Conservation (phyloP, 176 grass and related monocot species). For the Areca catechu region DNA sequence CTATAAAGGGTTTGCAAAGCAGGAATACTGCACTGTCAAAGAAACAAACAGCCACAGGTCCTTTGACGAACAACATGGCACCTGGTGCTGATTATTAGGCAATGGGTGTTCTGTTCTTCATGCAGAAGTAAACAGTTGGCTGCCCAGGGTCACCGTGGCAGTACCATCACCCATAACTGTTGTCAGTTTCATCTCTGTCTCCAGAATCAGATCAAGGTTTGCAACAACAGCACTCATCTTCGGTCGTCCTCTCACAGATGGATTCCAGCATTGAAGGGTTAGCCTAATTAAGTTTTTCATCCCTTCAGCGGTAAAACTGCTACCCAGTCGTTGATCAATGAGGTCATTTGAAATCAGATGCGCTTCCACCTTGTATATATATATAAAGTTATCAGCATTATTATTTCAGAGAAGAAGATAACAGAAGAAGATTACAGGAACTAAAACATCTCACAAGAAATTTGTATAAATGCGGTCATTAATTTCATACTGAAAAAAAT, state of each 20-base stretch:
- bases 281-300: conserved; percentile 66
- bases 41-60: no score
- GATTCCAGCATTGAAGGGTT: conserved; percentile 53
- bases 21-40: no score
- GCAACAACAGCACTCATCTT: conserved; percentile 54
- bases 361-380: conserved; percentile 40
- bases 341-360: conserved; percentile 35
- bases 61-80: no score
- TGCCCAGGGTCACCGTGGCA: conserved; percentile 83
- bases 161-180: conserved; percentile 95
- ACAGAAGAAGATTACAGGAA: no score
- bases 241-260: conserved; percentile 47
- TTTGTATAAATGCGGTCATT: no score
- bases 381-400: no score
- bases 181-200: conserved; percentile 88
- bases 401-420: no score
- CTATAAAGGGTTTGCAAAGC: no score
- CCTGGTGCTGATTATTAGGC: neutral
- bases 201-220: conserved; percentile 70
- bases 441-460: no score
- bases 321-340: conserved; percentile 47
- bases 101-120: conserved; percentile 10
- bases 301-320: conserved; percentile 76
- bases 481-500: no score
- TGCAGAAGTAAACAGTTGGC: conserved; percentile 85